Evolutionary conservation across 176 grass and related monocot species (phyloP).

Genomic region (Zea mays): Zm-B73-REFERENCE-NAM-5.0 NC_050100.1:218266501-218267000

Average conservation of each 20-base stretch:
- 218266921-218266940: constrained; percentile 48
- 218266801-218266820: constrained; percentile 86
- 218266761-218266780: constrained; percentile 63
- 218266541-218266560: background rate
- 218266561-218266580: background rate
- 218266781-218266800: constrained; percentile 67
- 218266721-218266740: constrained; percentile 82
- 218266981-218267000: constrained; percentile 35
- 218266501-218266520: constrained; percentile 63
- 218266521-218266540: constrained; percentile 65
- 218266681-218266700: background rate
- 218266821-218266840: constrained; percentile 92
- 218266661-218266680: too few relatives aligned
- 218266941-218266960: constrained; percentile 33
- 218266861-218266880: background rate
- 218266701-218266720: constrained; percentile 71
- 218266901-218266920: background rate
- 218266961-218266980: constrained; percentile 38
- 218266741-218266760: constrained; percentile 69
- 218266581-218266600: background rate
- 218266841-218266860: background rate
- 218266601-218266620: background rate
- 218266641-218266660: background rate
- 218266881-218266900: background rate
- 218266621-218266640: background rate